Evolutionary conservation across 768 basidiomycete species (phyloP).

Genomic region (Trametes elegans): DNA sequence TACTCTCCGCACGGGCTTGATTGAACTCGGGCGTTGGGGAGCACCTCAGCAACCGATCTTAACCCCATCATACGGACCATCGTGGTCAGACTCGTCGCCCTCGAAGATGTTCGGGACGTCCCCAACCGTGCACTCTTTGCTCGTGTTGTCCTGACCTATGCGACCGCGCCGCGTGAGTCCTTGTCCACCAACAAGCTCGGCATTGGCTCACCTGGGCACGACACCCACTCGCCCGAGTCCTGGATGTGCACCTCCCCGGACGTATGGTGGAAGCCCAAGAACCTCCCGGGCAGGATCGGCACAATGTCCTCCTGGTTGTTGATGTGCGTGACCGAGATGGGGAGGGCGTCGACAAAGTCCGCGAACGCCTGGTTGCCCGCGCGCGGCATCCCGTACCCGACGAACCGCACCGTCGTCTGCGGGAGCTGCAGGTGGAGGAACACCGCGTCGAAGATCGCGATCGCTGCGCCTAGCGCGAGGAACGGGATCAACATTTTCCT

Average conservation of each 20-base stretch:
- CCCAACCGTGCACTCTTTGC: constrained; percentile 48
- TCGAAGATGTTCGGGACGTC: constrained; percentile 53
- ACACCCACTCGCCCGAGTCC: constrained; percentile 48
- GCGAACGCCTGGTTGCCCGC: constrained; percentile 62
- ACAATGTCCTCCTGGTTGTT: constrained; percentile 49
- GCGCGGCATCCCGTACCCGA: constrained; percentile 33
- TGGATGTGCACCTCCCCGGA: constrained; percentile 39
- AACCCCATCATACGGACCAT: constrained; percentile 30
- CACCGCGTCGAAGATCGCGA: constrained; percentile 50
- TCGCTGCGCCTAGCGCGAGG: constrained; percentile 45
- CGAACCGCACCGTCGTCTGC: constrained; percentile 28
- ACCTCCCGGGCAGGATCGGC: constrained; percentile 31
- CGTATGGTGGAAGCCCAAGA: constrained; percentile 48
- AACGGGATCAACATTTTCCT: no score
- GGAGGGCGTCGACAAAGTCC: constrained; percentile 47
- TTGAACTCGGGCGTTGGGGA: no score
- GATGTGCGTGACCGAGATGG: constrained; percentile 46
- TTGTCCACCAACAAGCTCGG: no score
- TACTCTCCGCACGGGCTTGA: no score
- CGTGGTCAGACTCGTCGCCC: constrained; percentile 45
- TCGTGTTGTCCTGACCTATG: constrained; percentile 60
- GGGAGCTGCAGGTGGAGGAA: constrained; percentile 51
- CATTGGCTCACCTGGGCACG: constrained; percentile 42
- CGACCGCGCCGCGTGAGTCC: no score
- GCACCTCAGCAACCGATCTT: constrained; percentile 24